Percentiles rank a stretch among this genome's conserved stretches.
These are phyloP conservation scores for Cryoendolithus antarcticus DNA, from an alignment of 2,329 filamentous ascomycete species.

Conservation along the genomic window DNA sequence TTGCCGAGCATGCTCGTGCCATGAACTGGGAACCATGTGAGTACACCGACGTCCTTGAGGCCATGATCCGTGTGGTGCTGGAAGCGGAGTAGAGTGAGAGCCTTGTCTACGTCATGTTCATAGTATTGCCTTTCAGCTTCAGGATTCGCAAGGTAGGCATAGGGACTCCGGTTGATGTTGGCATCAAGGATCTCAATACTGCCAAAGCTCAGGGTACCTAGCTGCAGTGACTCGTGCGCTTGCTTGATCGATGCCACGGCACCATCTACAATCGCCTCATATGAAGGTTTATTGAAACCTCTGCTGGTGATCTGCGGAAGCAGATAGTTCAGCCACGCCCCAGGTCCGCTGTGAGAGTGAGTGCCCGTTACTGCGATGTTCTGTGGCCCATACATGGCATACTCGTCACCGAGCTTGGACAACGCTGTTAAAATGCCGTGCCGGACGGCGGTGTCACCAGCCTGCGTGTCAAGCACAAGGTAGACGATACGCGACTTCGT, in stretches of 20 bases:
- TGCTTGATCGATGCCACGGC: conserved; percentile 68
- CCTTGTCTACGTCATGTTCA: conserved; percentile 55
- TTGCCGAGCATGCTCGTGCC: conserved; percentile 85
- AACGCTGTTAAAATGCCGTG: conserved; percentile 76
- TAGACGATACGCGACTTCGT: conserved; percentile 70
- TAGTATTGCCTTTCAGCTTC: conserved; percentile 62
- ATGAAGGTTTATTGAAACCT: conserved; percentile 78
- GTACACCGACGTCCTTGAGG: conserved; percentile 61
- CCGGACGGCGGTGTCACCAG: conserved; percentile 77
- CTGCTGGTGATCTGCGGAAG: conserved; percentile 80
- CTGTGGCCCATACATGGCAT: conserved; percentile 60
- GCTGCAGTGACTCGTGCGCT: conserved; percentile 59
- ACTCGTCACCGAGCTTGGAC: conserved; percentile 55
- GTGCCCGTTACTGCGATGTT: conserved; percentile 88
- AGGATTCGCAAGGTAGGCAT: conserved; percentile 78
- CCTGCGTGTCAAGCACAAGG: conserved; percentile 73
- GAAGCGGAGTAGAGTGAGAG: conserved; percentile 69
- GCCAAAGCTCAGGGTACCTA: conserved; percentile 61
- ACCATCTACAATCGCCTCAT: conserved; percentile 78
- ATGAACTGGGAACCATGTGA: conserved; percentile 89
- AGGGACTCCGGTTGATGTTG: conserved; percentile 82
- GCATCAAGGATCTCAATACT: conserved; percentile 58
- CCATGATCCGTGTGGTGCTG: conserved; percentile 51
- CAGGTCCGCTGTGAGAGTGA: conserved; percentile 83
- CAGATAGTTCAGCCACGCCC: conserved; percentile 88